Percentiles rank a stretch among this genome's conserved stretches.
Conservation (phyloP, 1,139 yeast species). For the Kodamaea arcana region DNA sequence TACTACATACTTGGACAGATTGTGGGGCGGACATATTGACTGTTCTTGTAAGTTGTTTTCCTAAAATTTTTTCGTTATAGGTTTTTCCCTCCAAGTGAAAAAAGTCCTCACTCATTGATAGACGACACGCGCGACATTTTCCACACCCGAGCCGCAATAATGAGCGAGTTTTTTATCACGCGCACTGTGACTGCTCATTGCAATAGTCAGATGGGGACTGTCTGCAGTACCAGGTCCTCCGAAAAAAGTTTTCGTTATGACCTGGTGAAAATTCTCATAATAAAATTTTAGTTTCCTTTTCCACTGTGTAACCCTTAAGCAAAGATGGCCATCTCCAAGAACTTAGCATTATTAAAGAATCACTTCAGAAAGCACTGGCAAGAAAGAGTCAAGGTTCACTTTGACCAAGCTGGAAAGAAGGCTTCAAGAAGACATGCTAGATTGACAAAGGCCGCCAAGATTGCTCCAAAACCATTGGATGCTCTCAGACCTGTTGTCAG, state of each 20-base stretch:
- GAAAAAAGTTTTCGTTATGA: conserved; percentile 6
- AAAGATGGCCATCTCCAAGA: conserved; percentile 89
- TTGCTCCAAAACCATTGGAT: conserved; percentile 98
- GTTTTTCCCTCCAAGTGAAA: conserved; percentile 1
- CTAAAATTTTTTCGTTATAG: conserved; percentile 9
- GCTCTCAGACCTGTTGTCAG: conserved; percentile 95
- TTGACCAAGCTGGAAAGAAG: conserved; percentile 99
- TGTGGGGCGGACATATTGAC: conserved; percentile 49
- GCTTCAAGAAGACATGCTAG: conserved; percentile 94
- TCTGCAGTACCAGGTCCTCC: background rate
- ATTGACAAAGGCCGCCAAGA: conserved; percentile 88
- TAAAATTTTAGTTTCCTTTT: conserved; percentile 7
- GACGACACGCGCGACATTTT: conserved; percentile 2
- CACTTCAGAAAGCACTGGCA: conserved; percentile 99
- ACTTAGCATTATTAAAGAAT: conserved; percentile 94
- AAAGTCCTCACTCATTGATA: too few relatives aligned
- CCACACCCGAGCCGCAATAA: background rate
- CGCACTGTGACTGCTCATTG: conserved; percentile 3
- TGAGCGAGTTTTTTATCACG: background rate
- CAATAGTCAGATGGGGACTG: too few relatives aligned
- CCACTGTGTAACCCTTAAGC: conserved; percentile 11
- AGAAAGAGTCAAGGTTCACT: conserved; percentile 98
- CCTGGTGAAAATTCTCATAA: conserved; percentile 5
- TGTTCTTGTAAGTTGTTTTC: conserved; percentile 9
- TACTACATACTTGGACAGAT: conserved; percentile 64